phyloP scores from a whole-genome alignment of 768 basidiomycete species.

The Plicaturopsis crispa region DNA sequence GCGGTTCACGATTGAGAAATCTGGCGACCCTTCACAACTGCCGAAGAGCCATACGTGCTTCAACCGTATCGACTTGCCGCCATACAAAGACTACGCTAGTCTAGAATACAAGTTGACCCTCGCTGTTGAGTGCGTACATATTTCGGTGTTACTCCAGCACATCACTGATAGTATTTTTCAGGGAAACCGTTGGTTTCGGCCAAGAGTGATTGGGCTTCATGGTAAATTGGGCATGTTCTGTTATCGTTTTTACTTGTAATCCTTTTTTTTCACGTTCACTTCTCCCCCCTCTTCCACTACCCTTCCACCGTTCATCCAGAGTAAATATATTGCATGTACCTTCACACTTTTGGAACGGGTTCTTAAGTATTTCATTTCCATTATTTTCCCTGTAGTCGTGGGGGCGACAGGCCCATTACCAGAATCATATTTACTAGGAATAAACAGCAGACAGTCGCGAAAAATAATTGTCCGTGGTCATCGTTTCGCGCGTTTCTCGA shows the following conservation, averaged over 20 bases:
- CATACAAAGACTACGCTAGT: slow-evolving; percentile 92
- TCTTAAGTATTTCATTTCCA: no score
- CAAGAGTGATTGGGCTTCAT: slow-evolving; percentile 57
- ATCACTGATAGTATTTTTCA: slow-evolving; percentile 21
- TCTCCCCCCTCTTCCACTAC: no score
- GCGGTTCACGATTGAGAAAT: slow-evolving; percentile 98
- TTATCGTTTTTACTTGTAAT: not conserved
- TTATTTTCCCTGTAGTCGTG: no score
- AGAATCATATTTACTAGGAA: no score
- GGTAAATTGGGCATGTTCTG: no score
- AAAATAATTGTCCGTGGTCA: no score
- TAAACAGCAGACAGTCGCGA: no score
- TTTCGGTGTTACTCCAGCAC: slow-evolving; percentile 8
- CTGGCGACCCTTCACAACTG: slow-evolving; percentile 91
- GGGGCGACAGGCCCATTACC: no score
- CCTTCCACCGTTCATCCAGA: no score
- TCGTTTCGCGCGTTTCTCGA: slow-evolving; percentile 51
- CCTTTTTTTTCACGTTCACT: not conserved
- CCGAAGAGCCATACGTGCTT: slow-evolving; percentile 98
- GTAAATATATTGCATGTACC: no score
- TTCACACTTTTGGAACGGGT: no score
- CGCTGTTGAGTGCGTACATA: slow-evolving; percentile 75
- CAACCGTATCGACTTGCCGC: slow-evolving; percentile 94
- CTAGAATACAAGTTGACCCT: slow-evolving; percentile 93
- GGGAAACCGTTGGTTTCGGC: slow-evolving; percentile 92